phyloP scores from a whole-genome alignment of 2,329 filamentous ascomycete species.

The Diplodia corticola region DNA sequence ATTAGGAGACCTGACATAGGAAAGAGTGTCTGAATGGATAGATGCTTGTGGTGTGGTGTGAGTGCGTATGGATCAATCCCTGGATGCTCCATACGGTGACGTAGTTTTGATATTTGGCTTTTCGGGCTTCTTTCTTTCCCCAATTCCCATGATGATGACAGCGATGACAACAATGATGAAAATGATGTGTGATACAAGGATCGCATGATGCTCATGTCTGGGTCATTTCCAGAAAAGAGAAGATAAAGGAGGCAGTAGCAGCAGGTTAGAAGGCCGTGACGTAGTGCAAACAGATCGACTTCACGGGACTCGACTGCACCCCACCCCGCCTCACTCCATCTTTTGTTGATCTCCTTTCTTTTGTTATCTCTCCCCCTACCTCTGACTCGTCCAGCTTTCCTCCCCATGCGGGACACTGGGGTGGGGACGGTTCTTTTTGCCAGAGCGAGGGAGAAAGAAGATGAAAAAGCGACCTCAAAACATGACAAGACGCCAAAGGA shows the following conservation, averaged over 20 bases:
- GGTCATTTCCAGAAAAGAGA: slow-evolving; percentile 11
- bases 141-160: background rate
- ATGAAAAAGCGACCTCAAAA: slow-evolving; percentile 13
- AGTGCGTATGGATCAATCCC: background rate
- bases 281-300: slow-evolving; percentile 14
- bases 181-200: slow-evolving; percentile 10
- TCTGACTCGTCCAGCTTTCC: background rate
- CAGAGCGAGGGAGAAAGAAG: background rate
- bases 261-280: slow-evolving; percentile 18
- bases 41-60: slow-evolving; percentile 3
- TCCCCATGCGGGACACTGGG: slow-evolving; percentile 7
- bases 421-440: background rate
- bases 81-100: background rate
- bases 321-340: slow-evolving; percentile 11
- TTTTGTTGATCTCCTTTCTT: slow-evolving; percentile 2
- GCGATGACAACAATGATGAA: background rate
- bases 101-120: slow-evolving; percentile 5
- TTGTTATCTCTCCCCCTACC: background rate
- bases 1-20: slow-evolving; percentile 19
- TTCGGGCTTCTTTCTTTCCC: slow-evolving; percentile 2
- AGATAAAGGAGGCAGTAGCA: slow-evolving; percentile 7
- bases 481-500: slow-evolving; percentile 18
- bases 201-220: slow-evolving; percentile 20
- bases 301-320: slow-evolving; percentile 12
- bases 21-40: slow-evolving; percentile 1